These are phyloP conservation scores for Xerocomus brunneocitrinus DNA, from an alignment of 768 basidiomycete genomes.

Conservation along the genomic window DNA sequence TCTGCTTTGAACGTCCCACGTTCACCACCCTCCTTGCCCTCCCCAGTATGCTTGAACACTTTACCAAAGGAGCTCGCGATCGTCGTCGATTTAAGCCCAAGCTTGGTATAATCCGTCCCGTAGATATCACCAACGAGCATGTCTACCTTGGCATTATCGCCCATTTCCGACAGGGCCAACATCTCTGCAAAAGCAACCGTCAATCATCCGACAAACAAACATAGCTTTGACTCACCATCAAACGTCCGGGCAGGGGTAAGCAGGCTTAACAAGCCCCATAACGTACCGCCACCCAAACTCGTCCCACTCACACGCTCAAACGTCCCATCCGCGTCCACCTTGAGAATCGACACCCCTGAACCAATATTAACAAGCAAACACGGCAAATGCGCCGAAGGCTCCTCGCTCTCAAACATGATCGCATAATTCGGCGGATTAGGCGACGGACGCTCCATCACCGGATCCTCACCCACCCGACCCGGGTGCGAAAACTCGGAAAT, in stretches of 20 bases:
- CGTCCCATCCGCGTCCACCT: constrained; percentile 90
- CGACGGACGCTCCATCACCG: constrained; percentile 71
- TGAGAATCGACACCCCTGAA: constrained; percentile 95
- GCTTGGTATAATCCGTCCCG: constrained; percentile 92
- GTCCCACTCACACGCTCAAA: constrained; percentile 98
- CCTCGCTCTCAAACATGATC: constrained; percentile 78
- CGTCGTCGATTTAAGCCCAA: constrained; percentile 95
- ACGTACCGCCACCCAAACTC: constrained; percentile 92
- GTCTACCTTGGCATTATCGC: constrained; percentile 91
- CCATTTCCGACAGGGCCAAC: constrained; percentile 88
- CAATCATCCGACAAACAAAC: neutral
- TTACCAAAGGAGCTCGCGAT: constrained; percentile 99
- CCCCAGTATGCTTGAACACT: constrained; percentile 85
- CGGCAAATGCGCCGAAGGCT: constrained; percentile 84
- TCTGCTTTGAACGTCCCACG: constrained; percentile 80
- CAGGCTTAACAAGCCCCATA: constrained; percentile 93
- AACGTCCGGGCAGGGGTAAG: constrained; percentile 94
- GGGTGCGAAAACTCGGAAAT: constrained; percentile 61
- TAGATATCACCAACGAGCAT: constrained; percentile 99
- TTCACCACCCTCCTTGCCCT: constrained; percentile 33
- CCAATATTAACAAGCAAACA: constrained; percentile 98
- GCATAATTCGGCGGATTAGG: constrained; percentile 87
- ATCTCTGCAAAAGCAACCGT: constrained; percentile 61
- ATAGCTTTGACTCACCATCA: constrained; percentile 70
- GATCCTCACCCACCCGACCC: constrained; percentile 2